Base-by-base conservation (phyloP, 805 yeast species). In the Barnettozyma sp. region DNA sequence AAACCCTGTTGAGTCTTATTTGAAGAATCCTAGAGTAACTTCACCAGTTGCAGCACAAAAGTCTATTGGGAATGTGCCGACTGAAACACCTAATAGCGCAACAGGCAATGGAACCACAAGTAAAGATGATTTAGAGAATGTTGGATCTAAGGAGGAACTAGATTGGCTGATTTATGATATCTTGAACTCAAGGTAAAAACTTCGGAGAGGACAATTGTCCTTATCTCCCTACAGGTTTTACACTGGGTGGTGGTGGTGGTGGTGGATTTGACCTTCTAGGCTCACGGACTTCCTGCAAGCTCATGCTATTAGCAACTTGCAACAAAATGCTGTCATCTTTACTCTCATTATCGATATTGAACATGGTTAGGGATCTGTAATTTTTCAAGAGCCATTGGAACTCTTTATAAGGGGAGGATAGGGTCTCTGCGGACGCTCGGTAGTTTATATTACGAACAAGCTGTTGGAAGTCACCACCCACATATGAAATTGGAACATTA, bases 111-210 rank as follows among this genome's bases (percentile, higher is more conserved):
- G n/a, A n/a, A n/a, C n/a, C n/a, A n/a, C n/a, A 10, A 29, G 17
- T 7, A 10, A 16, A 11, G 38, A 39, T 4, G 38, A 41, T 25
- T 14, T 25, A 6, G 26, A 36, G 24, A 71, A 73, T 46, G 58
- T 69, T 30, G 83, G 83, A 6, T 66, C 78, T 0, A 70, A 74
- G 23, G 82, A 79, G 37, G 94, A 82, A 51, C 60, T 82, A 43
- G 73, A 76, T 45, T 76, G 85, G 83, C 60, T 82, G 35, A 66
- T 82, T 24, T 78, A 76, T 56, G 88, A 80, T 46, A 68, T 82
- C 35, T 49, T 45, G 35, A 40, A 29, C 33, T 38, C 43, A 14
- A 44, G 44, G 33, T 47, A 35, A 38, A 12, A n/a, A n/a, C n/a
- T n/a, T n/a, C n/a, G n/a, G n/a, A n/a, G n/a, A n/a, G n/a, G n/a